Percentiles rank a stretch among this genome's conserved stretches.
Evolutionary conservation across 2,329 filamentous ascomycete species (phyloP).

Genomic region (Chaetomium strumarium): DNA sequence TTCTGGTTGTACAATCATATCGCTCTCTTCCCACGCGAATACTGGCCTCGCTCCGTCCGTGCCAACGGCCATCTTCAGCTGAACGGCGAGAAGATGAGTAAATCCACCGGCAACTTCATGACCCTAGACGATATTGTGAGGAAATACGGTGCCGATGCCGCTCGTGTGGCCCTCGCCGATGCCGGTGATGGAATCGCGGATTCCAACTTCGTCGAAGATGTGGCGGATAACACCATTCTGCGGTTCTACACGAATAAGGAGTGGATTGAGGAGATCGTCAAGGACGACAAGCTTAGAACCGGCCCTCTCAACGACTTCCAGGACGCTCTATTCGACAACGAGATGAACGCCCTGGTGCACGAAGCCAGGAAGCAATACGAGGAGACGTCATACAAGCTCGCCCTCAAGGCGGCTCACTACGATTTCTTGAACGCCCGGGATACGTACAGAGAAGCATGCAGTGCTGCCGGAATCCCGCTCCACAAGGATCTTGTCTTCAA

Average conservation of each 20-base stretch:
- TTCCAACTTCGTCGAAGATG: constrained; percentile 94
- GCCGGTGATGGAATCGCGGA: constrained; percentile 91
- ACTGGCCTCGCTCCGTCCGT: constrained; percentile 82
- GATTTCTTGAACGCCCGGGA: constrained; percentile 86
- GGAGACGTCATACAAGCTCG: constrained; percentile 74
- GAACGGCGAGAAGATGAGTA: constrained; percentile 98
- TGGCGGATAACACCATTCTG: constrained; percentile 87
- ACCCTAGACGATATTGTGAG: constrained; percentile 78
- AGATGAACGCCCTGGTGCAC: constrained; percentile 76
- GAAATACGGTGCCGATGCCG: constrained; percentile 91
- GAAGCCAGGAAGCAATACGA: constrained; percentile 76
- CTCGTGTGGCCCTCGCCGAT: constrained; percentile 85
- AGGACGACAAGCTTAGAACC: constrained; percentile 66
- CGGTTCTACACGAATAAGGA: constrained; percentile 73
- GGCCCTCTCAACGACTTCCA: constrained; percentile 72
- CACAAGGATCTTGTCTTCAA: constrained; percentile 72
- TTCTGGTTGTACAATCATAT: constrained; percentile 94
- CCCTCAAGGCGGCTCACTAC: constrained; percentile 81
- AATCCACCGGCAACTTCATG: constrained; percentile 95
- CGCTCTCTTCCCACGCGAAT: constrained; percentile 79
- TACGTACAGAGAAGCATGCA: constrained; percentile 72
- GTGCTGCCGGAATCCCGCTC: constrained; percentile 74
- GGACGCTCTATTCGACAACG: constrained; percentile 87
- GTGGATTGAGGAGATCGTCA: constrained; percentile 83
- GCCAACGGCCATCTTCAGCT: constrained; percentile 90